Evolutionary conservation across 225 moss, liverwort and hornwort species (phyloP).

Genomic region (Pleurozium schreberi): DNA sequence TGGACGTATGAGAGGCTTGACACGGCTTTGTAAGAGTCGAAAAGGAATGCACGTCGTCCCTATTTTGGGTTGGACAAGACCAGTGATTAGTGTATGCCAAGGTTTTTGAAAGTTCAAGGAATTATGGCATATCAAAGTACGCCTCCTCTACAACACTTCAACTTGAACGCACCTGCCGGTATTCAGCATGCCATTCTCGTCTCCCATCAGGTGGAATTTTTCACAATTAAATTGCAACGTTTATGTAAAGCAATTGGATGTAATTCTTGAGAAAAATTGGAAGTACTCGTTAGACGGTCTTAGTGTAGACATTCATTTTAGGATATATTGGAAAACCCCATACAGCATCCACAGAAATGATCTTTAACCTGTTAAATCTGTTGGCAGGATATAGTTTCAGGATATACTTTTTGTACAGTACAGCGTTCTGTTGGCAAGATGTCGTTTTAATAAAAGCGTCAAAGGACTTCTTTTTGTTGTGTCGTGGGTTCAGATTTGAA

Average conservation of each 20-base stretch:
- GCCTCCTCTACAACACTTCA: neutral
- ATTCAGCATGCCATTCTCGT: neutral
- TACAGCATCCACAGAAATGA: neutral
- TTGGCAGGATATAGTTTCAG: neutral
- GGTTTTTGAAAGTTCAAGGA: neutral
- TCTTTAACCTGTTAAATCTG: neutral
- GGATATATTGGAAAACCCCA: neutral
- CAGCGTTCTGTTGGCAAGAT: neutral
- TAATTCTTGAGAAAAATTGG: neutral
- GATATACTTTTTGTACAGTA: neutral
- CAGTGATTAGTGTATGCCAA: neutral
- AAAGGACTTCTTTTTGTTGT: neutral
- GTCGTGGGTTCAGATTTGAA: neutral
- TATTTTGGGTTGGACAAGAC: neutral
- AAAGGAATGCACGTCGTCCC: neutral
- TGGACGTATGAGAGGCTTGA: conserved; percentile 32
- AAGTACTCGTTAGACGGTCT: neutral
- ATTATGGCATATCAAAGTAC: neutral
- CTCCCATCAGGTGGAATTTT: neutral
- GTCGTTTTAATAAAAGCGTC: neutral
- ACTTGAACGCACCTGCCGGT: neutral
- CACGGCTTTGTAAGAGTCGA: neutral
- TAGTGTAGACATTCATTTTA: neutral
- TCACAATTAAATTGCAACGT: neutral
- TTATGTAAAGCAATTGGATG: neutral